A percentile compares a stretch with the other conserved stretches of the same genome.
phyloP scores from a whole-genome alignment of 2,329 filamentous ascomycete genomes.

The Arthrobotrys megalospora region DNA sequence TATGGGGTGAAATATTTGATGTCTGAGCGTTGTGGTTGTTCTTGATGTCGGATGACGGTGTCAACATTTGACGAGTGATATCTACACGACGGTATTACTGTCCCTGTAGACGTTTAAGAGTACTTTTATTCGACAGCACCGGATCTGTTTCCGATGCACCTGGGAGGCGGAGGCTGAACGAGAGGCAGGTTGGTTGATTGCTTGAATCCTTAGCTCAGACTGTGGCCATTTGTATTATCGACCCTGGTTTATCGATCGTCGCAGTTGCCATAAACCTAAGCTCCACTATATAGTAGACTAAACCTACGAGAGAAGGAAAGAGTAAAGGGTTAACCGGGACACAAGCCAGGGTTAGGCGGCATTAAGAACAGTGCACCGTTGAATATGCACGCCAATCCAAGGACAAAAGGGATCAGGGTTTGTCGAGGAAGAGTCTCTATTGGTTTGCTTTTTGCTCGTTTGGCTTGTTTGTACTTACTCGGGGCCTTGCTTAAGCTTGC shows the following conservation, averaged over 20 bases:
- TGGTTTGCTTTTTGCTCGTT: slow-evolving; percentile 46
- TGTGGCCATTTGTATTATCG: slow-evolving; percentile 49
- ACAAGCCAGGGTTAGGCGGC: slow-evolving; percentile 52
- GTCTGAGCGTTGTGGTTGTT: slow-evolving; percentile 29
- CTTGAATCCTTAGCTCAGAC: slow-evolving; percentile 31
- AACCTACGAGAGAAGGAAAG: slow-evolving; percentile 49
- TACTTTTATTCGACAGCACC: slow-evolving; percentile 1
- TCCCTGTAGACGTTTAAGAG: slow-evolving; percentile 16
- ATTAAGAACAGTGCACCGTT: slow-evolving; percentile 54
- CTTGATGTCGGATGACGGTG: slow-evolving; percentile 28
- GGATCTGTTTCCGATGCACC: slow-evolving; percentile 32
- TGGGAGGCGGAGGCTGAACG: slow-evolving; percentile 20
- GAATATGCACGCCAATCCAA: slow-evolving; percentile 34
- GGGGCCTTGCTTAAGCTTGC: slow-evolving; percentile 12
- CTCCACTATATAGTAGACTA: slow-evolving; percentile 53
- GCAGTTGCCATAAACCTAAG: slow-evolving; percentile 55
- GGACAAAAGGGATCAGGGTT: slow-evolving; percentile 46
- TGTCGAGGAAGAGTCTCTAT: neutral
- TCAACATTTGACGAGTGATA: slow-evolving; percentile 28
- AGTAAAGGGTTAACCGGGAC: slow-evolving; percentile 48
- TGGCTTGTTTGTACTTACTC: slow-evolving; percentile 34
- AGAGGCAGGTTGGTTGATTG: slow-evolving; percentile 38
- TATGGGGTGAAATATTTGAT: slow-evolving; percentile 9
- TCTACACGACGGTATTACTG: neutral
- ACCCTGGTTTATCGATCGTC: slow-evolving; percentile 57